Base-by-base conservation (phyloP, 108 stramenopile species). In the Bacterosira constricta region DNA sequence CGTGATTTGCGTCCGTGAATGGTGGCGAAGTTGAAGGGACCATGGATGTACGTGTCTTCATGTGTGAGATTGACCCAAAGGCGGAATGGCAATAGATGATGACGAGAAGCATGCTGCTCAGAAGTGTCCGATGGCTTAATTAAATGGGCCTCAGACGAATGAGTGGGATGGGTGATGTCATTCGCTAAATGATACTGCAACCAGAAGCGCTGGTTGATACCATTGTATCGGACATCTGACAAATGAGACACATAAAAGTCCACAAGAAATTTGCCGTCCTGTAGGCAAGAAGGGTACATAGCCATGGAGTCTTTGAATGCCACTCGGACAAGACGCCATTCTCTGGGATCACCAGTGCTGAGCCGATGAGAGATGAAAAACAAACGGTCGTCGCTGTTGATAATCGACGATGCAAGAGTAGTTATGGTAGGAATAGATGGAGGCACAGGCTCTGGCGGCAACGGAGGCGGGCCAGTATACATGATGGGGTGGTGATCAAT, bases 281-380 rank as follows among this genome's bases (percentile, higher is more conserved):
- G 51, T 1, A 29, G 3, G 51, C 2, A 29, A 0, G 51, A 52
- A 23, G 51, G 51, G 11, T 52, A 52, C 0, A 27, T 23, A 2
- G 51, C 25, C 21, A 3, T 52, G 26, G 51, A 52, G 51, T 3
- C 3, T 6, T 2, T 1, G 4, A 52, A 52, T 10, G 51, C 51
- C 2, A 52, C 51, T 27, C 27, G 4, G 7, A 12, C 26, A 9
- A 52, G 51, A 1, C 51, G 21, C 51, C 51, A 52, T 29, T 52
- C 51, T 3, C 27, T n/a, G 4, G 3, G 44, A 2, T 4, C 20
- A 23, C 18, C 18, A 2, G 2, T 27, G 23, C 15, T 29, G 51
- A 52, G 9, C 26, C 26, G 27, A 52, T 29, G 27, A 3, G 69
- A 23, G 8, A 70, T 12, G 21, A 70, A 70, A 57, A 70, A 70